These are phyloP conservation scores for Lachnellula cervina DNA, from an alignment of 2,329 filamentous ascomycete genomes.

Conservation along the genomic window DNA sequence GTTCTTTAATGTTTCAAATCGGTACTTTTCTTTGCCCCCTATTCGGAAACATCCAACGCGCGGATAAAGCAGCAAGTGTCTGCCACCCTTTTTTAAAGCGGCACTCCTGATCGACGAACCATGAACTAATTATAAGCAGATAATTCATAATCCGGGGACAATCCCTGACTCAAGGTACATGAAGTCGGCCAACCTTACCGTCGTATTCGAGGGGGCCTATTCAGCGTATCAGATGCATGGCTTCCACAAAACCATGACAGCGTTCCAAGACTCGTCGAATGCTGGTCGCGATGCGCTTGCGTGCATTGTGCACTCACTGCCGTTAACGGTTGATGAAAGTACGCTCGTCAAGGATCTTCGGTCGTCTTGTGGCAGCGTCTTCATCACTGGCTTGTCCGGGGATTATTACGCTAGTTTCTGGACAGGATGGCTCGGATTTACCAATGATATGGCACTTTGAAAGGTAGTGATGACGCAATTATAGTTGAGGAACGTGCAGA, in stretches of 20 bases:
- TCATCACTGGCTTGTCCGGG: slow-evolving; percentile 35
- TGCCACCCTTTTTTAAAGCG: not conserved
- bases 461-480: not conserved
- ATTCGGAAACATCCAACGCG: slow-evolving; percentile 4
- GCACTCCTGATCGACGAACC: not conserved
- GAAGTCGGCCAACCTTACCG: slow-evolving; percentile 35
- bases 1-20: not conserved
- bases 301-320: slow-evolving; percentile 38
- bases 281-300: slow-evolving; percentile 32
- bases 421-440: slow-evolving; percentile 34
- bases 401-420: slow-evolving; percentile 40
- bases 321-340: slow-evolving; percentile 17
- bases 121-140: slow-evolving; percentile 26
- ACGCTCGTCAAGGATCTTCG: slow-evolving; percentile 33
- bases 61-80: not conserved
- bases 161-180: slow-evolving; percentile 39
- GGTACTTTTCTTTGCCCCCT: not conserved
- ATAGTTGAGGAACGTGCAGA: not conserved
- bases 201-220: slow-evolving; percentile 40
- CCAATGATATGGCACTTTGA: slow-evolving; percentile 14
- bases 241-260: slow-evolving; percentile 30
- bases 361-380: slow-evolving; percentile 35
- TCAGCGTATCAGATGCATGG: slow-evolving; percentile 33
- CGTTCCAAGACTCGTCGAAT: slow-evolving; percentile 23
- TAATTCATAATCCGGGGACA: slow-evolving; percentile 40